Conservation (phyloP, 306 rosid species). For the Malus domestica region DNA sequence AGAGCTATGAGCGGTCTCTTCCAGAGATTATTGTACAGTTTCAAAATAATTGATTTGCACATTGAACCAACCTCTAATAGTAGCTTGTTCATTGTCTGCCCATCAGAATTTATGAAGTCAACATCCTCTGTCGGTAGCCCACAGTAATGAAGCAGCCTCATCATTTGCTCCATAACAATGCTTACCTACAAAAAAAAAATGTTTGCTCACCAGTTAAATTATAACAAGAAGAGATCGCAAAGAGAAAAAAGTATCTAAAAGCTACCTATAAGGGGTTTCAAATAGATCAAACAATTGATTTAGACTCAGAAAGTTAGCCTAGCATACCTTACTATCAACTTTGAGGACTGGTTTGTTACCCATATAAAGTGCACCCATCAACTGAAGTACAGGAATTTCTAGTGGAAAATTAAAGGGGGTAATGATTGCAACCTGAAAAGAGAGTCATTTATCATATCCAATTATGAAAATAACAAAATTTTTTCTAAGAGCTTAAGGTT, state of each 20-base stretch:
- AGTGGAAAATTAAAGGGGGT: constrained; percentile 96
- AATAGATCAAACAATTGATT: neutral
- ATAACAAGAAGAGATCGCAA: neutral
- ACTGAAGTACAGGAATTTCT: constrained; percentile 93
- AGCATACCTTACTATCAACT: constrained; percentile 88
- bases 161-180: constrained; percentile 98
- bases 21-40: neutral
- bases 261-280: neutral
- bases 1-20: neutral
- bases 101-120: constrained; percentile 87
- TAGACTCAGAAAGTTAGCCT: neutral
- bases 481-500: neutral
- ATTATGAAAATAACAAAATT: neutral
- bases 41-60: neutral
- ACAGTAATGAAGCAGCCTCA: constrained; percentile 79
- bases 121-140: constrained; percentile 83
- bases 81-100: constrained; percentile 88
- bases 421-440: constrained; percentile 76
- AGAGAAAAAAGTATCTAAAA: neutral
- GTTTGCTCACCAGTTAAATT: neutral
- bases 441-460: neutral
- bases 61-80: constrained; percentile 57
- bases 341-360: constrained; percentile 94
- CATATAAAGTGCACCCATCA: constrained; percentile 99
- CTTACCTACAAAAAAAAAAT: constrained; percentile 53